Evolutionary conservation across 106 monocot genomes (phyloP), one percentile per base, ranked within the genome.

Genomic region (Apostasia ramifera): DNA sequence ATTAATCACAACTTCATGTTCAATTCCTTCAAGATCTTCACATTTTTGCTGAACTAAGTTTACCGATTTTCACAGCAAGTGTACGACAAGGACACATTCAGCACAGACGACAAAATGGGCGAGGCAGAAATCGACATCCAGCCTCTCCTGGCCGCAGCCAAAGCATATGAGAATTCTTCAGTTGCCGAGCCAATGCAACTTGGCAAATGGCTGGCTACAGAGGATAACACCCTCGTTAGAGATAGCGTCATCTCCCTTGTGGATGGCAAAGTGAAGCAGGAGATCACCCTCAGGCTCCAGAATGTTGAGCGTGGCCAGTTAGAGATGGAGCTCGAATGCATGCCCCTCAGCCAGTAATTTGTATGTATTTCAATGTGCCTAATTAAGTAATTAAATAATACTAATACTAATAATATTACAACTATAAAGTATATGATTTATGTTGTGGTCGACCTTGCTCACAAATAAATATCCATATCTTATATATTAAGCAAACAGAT

Each of bases 261-360:
- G 11, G 81, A 88, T 42, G 92, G 92, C 59, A 80, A 61, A 42
- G 78, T 88, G 47, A 83, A 81, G 81, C 89, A 93, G 69, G 83
- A 86, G n/a, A 71, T 89, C 57, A 82, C 72, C 8, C 55, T 93
- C 9, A 81, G 66, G 73, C 89, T 93, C 47, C 83, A 89, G 61
- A 93, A 93, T 37, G 93, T 89, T 0, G 93, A 93, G 72, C 70
- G 86, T 8, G 93, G 93, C 6, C 73, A 86, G 46, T 51, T 93
- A 9, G 89, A 89, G 74, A 84, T 93, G 38, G 84, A 89, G 62
- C 89, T 93, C 5, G 93, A 89, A 69, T 93, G 93, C 53, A 81
- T 93, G 38, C 89, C 93, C 14, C 86, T 93, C 57, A 86, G 74
- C 7, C 93, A 93, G 60, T 93, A 68, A 71, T 66, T 26, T 26